Conservation (phyloP, 2,329 filamentous ascomycete genomes). For the Fusarium sp. region DNA sequence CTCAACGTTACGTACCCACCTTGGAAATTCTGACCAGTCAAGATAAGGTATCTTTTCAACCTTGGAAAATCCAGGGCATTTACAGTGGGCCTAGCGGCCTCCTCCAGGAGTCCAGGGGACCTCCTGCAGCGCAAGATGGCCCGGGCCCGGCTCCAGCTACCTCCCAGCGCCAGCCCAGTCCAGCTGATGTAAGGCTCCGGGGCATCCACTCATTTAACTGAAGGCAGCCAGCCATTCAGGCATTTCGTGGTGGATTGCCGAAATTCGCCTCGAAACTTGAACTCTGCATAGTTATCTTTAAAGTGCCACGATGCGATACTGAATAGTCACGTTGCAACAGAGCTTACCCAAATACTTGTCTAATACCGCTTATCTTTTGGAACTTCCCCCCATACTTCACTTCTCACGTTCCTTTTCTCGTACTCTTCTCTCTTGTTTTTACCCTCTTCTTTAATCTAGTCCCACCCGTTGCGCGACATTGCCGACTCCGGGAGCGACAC, state of each 20-base stretch:
- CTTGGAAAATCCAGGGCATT: conserved; percentile 9
- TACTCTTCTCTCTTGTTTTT: conserved; percentile 28
- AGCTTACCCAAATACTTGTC: not conserved
- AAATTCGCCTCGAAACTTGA: conserved; percentile 29
- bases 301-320: conserved; percentile 38
- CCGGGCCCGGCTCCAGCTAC: not conserved
- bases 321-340: conserved; percentile 23
- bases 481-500: conserved; percentile 36
- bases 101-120: conserved; percentile 24
- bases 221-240: conserved; percentile 27
- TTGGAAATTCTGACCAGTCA: conserved; percentile 15
- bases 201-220: conserved; percentile 20
- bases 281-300: conserved; percentile 27
- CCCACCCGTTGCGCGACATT: conserved; percentile 40
- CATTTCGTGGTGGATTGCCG: conserved; percentile 24
- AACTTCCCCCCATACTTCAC: not conserved
- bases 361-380: conserved; percentile 12
- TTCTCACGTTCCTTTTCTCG: conserved; percentile 17
- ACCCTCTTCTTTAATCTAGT: conserved; percentile 30
- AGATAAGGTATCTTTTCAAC: not conserved
- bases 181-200: conserved; percentile 33
- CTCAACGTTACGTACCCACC: conserved; percentile 25
- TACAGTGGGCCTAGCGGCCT: conserved; percentile 22
- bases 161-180: not conserved
- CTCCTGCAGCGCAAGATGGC: conserved; percentile 14